Conservation (phyloP, 495 filamentous ascomycete species). For the Penicillium lagena region DNA sequence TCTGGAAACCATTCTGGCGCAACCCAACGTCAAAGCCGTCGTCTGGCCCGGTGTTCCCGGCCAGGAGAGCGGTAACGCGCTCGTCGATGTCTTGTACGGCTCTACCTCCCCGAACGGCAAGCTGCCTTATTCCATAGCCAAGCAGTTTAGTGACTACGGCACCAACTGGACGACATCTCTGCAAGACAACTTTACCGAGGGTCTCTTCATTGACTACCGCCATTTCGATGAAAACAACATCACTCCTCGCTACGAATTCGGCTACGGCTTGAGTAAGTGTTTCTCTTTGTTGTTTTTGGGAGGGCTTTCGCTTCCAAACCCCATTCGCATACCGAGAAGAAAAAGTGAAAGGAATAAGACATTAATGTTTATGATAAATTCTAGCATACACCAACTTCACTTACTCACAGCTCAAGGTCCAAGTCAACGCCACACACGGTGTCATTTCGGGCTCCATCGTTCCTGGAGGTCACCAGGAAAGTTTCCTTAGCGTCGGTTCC, state of each 20-base stretch:
- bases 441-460: constrained; percentile 29
- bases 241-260: constrained; percentile 59
- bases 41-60: constrained; percentile 54
- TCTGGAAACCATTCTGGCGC: constrained; percentile 37
- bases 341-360: too few species aligned
- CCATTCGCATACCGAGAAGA: too few species aligned
- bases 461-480: constrained; percentile 49
- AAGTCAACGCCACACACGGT: constrained; percentile 20
- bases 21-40: constrained; percentile 54
- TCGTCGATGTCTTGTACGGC: constrained; percentile 56
- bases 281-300: too few species aligned
- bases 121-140: constrained; percentile 66
- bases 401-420: constrained; percentile 39
- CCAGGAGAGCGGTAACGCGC: constrained; percentile 51
- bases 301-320: too few species aligned
- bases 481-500: constrained; percentile 50
- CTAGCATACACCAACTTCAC: constrained; percentile 56
- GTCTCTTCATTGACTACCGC: constrained; percentile 61
- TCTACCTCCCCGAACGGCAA: constrained; percentile 53
- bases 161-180: constrained; percentile 44
- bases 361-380: too few species aligned
- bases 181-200: constrained; percentile 57
- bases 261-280: constrained; percentile 44
- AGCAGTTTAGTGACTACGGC: constrained; percentile 57
- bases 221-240: constrained; percentile 58